These are phyloP conservation scores for Aureobasidium sp. DNA, from an alignment of 2,329 filamentous ascomycete species.

Conservation along the genomic window DNA sequence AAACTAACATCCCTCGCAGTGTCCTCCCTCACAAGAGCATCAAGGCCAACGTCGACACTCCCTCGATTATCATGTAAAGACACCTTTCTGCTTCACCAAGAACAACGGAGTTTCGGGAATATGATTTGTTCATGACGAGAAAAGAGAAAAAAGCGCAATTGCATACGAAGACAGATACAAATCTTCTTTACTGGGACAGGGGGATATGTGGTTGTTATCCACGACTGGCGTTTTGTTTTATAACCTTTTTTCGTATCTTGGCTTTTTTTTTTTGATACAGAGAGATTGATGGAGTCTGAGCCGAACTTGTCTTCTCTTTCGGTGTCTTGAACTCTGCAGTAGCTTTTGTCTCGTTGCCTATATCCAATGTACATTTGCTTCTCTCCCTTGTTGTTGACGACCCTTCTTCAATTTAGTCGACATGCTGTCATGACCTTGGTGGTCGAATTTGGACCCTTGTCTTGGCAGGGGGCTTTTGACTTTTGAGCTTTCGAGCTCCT, in stretches of 20 bases:
- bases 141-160: constrained; percentile 13
- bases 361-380: constrained; percentile 10
- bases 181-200: constrained; percentile 4
- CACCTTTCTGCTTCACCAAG: not conserved
- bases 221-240: constrained; percentile 5
- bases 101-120: constrained; percentile 7
- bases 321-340: not conserved
- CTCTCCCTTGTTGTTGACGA: not conserved
- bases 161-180: constrained; percentile 5
- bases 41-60: constrained; percentile 86
- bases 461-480: not conserved
- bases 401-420: not conserved
- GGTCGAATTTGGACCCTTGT: not conserved
- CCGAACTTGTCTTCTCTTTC: not conserved
- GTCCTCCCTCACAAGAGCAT: constrained; percentile 98
- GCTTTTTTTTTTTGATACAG: not conserved
- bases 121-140: constrained; percentile 1
- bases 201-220: not conserved
- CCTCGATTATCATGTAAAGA: constrained; percentile 28
- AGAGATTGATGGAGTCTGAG: not conserved
- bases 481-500: not conserved
- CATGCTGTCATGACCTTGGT: not conserved
- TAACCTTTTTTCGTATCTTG: constrained; percentile 2
- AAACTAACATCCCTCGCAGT: constrained; percentile 39
- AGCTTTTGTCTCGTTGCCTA: constrained; percentile 7